These are phyloP conservation scores for Pythium utonaiense DNA, from an alignment of 352 stramenopile genomes.

Conservation along the genomic window DNA sequence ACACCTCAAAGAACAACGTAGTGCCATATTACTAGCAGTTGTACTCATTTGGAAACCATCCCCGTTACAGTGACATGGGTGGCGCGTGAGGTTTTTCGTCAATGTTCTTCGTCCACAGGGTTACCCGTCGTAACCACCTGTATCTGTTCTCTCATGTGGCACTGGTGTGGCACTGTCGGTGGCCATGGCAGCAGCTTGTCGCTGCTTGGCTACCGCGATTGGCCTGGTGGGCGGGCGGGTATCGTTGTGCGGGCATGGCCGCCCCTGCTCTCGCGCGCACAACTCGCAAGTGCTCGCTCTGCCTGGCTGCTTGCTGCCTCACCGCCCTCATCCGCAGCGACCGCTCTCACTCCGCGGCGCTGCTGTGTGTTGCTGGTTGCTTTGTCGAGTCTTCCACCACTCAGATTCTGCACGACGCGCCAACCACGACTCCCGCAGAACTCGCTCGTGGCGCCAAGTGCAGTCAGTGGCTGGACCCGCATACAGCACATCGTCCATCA, in stretches of 20 bases:
- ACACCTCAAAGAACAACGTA: neutral
- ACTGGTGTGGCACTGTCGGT: conserved; percentile 20
- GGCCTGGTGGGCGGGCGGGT: conserved; percentile 4
- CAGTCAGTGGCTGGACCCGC: neutral
- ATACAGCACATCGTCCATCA: neutral
- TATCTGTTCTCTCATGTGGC: conserved; percentile 21
- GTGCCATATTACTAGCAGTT: too few relatives aligned
- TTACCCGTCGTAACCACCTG: conserved; percentile 2
- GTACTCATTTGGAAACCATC: too few relatives aligned
- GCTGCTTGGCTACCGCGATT: conserved; percentile 11
- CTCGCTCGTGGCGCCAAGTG: neutral
- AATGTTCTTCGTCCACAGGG: neutral
- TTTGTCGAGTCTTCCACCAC: neutral
- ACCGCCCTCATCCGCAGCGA: neutral
- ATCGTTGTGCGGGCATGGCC: conserved; percentile 10
- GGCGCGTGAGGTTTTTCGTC: conserved; percentile 7
- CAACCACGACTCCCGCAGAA: neutral
- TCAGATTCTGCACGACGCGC: neutral
- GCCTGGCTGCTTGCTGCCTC: conserved; percentile 11
- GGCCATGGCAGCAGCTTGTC: conserved; percentile 16
- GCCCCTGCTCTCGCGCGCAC: conserved; percentile 24
- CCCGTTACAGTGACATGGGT: neutral
- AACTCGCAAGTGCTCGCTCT: conserved; percentile 20
- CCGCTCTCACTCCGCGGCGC: neutral
- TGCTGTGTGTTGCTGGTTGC: neutral